These are phyloP conservation scores for Rhodotorula toruloides DNA, from an alignment of 768 basidiomycete genomes.

Conservation along the genomic window DNA sequence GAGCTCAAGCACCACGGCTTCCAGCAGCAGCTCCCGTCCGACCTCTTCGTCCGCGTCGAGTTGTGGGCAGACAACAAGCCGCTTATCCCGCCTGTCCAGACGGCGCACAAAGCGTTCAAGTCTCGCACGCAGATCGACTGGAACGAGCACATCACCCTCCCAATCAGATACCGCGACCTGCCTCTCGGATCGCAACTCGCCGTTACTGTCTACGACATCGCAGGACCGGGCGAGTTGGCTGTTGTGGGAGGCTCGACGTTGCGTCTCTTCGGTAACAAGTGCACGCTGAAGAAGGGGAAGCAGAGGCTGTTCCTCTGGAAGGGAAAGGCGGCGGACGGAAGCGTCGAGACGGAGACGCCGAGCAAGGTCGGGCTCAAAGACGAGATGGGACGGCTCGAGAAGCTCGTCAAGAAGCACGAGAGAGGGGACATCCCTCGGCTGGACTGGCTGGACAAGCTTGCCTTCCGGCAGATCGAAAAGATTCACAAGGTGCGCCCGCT, in stretches of 20 bases:
- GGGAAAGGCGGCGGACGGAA: slow-evolving; percentile 77
- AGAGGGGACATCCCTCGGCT: slow-evolving; percentile 86
- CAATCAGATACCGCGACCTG: slow-evolving; percentile 89
- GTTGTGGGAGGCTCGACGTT: slow-evolving; percentile 83
- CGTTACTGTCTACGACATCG: slow-evolving; percentile 94
- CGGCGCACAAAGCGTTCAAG: slow-evolving; percentile 88
- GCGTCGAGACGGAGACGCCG: slow-evolving; percentile 72
- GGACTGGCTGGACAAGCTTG: slow-evolving; percentile 91
- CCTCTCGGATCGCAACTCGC: slow-evolving; percentile 80
- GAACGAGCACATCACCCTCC: slow-evolving; percentile 92
- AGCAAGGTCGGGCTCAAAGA: slow-evolving; percentile 75
- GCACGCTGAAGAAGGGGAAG: slow-evolving; percentile 83
- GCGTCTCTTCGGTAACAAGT: slow-evolving; percentile 85
- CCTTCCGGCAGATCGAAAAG: slow-evolving; percentile 91
- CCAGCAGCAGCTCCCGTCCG: slow-evolving; percentile 71
- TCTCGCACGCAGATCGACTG: slow-evolving; percentile 61
- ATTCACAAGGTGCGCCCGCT: slow-evolving; percentile 68
- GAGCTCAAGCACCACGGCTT: slow-evolving; percentile 76
- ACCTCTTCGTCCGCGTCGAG: slow-evolving; percentile 88
- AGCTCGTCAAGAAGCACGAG: slow-evolving; percentile 85
- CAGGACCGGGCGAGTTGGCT: slow-evolving; percentile 50
- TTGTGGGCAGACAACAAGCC: slow-evolving; percentile 90
- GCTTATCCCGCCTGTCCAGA: slow-evolving; percentile 82
- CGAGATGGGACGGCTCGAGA: slow-evolving; percentile 92
- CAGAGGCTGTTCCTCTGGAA: slow-evolving; percentile 82